phyloP scores from a whole-genome alignment of 202 grass and related monocot genomes.

The Setaria italica region DNA sequence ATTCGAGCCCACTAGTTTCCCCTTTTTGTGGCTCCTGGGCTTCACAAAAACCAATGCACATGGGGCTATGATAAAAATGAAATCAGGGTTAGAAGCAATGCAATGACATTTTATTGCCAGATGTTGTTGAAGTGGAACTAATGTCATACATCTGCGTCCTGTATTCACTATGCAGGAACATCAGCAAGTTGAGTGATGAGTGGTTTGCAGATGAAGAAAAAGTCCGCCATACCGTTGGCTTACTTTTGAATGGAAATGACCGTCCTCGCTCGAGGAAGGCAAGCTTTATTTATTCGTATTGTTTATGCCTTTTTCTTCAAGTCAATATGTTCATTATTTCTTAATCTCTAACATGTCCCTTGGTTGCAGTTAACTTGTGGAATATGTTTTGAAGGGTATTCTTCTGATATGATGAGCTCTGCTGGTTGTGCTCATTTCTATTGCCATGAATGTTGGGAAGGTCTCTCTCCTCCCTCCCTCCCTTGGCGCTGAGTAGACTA shows the following conservation, averaged over 20 bases:
- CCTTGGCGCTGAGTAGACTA: background rate
- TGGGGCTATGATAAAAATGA: background rate
- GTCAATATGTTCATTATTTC: conserved; percentile 11
- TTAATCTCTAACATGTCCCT: conserved; percentile 40
- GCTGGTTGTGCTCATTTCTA: conserved; percentile 81
- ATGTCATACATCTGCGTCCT: conserved; percentile 1
- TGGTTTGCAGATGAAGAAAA: conserved; percentile 92
- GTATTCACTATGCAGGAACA: conserved; percentile 68
- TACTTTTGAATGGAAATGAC: conserved; percentile 52
- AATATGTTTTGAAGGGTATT: conserved; percentile 91
- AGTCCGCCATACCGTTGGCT: conserved; percentile 63
- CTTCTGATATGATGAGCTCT: conserved; percentile 60
- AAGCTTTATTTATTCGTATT: conserved; percentile 31
- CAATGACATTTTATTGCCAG: background rate
- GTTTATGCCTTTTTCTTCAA: conserved; percentile 14
- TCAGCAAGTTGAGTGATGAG: conserved; percentile 70
- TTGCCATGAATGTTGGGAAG: conserved; percentile 90
- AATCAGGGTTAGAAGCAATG: background rate
- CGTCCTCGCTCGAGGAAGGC: conserved; percentile 45
- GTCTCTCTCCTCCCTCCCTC: conserved; percentile 43
- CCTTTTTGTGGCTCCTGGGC: background rate
- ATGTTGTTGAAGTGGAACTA: conserved; percentile 37
- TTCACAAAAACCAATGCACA: conserved; percentile 4
- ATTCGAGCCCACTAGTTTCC: background rate
- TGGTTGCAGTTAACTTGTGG: conserved; percentile 86